Evolutionary conservation across 2,329 filamentous ascomycete species (phyloP), one percentile per base, ranked within the genome.

Genomic region (Zopfia rhizophila): DNA sequence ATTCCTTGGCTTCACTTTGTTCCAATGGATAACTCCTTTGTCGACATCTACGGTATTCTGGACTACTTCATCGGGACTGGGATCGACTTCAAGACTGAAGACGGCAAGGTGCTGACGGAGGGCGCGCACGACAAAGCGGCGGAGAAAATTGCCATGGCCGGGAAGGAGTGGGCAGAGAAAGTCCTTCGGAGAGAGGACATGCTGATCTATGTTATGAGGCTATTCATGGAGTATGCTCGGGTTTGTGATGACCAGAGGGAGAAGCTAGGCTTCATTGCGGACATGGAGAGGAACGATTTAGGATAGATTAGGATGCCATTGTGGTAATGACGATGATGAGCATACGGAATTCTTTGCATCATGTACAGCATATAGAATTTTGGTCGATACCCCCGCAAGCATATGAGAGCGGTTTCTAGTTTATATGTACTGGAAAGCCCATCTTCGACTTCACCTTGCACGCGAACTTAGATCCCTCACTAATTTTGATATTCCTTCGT

Each of bases 1-100:
- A 76, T 90, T 2, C 80, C 88, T 0, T 94, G 90, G 89, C 84
- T 84, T 60, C 90, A 93, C 70, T 93, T 90, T 59, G 86, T 91
- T 2, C 90, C 89, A n/a, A 86, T 93, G 82, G 87, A 91, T 64
- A 88, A 83, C 61, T 81, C 84, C 1, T 91, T 86, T 59, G 75
- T 81, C 22, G 90, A 92, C 56, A 80, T 88, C 59, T 91, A 85
- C 50, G 85, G 82, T 25, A 85, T 90, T 43, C 79, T 91, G 78
- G 83, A 88, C 45, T 92, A 90, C 62, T 91, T 92, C 60, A 63
- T 89, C 4, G 86, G 86, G 3, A 55, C 51, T 12, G 67, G 63
- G 3, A 28, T 29, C 7, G 27, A 19, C 2, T 36, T 30, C n/a
- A 45, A 41, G 22, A 42, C 10, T 2, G 29, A 38, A 0, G 32